Conservation (phyloP, 108 stramenopile genomes). For the Skeletonema marinoi region DNA sequence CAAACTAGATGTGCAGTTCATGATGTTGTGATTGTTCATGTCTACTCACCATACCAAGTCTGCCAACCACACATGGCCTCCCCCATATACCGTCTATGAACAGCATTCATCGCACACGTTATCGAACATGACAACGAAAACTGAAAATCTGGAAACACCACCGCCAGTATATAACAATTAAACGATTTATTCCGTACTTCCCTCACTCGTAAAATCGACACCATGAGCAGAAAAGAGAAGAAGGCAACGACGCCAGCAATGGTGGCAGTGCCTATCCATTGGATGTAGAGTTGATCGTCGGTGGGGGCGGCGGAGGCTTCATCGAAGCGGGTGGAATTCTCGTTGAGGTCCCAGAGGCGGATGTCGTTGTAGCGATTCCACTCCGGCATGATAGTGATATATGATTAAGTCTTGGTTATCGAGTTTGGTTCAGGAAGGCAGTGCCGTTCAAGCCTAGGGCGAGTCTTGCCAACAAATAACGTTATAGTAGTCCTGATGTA, state of each 20-base stretch:
- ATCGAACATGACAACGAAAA: not conserved
- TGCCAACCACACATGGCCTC: conserved; percentile 32
- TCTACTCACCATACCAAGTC: conserved; percentile 9
- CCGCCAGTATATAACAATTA: conserved; percentile 1
- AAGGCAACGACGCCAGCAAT: not conserved
- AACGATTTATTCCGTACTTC: conserved; percentile 2
- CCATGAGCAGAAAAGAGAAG: not conserved
- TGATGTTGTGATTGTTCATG: no score
- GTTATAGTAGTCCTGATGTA: no score
- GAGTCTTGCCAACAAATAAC: no score
- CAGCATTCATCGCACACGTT: not conserved
- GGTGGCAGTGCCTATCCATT: not conserved
- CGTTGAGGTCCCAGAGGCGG: conserved; percentile 11
- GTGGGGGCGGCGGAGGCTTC: conserved; percentile 1
- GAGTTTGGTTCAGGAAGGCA: no score
- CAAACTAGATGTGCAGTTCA: no score
- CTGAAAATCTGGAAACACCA: not conserved
- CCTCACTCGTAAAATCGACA: not conserved
- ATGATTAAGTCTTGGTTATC: no score
- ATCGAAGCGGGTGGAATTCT: conserved; percentile 52
- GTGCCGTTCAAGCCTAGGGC: no score
- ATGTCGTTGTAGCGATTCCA: not conserved
- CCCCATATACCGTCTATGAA: not conserved
- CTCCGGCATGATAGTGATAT: not conserved
- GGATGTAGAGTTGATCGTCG: conserved; percentile 15